Evolutionary conservation across 1,284 basidiomycete species (phyloP).

Genomic region (Ceratobasidium sp.): DNA sequence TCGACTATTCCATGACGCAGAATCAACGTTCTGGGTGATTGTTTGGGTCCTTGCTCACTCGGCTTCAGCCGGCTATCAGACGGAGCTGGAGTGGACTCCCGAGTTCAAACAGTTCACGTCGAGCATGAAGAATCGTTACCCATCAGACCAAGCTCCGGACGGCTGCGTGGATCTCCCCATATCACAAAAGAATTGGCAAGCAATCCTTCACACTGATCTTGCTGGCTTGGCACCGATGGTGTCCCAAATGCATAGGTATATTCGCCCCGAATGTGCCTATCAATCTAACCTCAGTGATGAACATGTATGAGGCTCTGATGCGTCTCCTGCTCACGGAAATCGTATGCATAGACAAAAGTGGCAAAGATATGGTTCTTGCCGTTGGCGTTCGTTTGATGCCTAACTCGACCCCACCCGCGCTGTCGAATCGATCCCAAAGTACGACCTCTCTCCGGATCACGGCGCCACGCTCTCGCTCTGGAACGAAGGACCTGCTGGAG

Average conservation of each 20-base stretch:
- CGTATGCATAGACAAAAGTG: neutral
- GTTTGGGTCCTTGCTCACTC: conserved; percentile 6
- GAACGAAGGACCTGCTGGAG: too few relatives aligned
- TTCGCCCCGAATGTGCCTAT: conserved; percentile 2
- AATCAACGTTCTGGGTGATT: conserved; percentile 23
- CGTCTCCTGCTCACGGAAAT: conserved; percentile 18
- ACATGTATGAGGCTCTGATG: conserved; percentile 23
- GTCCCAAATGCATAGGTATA: neutral
- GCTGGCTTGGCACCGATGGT: neutral
- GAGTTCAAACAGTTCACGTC: neutral
- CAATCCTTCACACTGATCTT: neutral
- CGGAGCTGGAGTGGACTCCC: neutral
- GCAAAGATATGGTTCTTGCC: neutral
- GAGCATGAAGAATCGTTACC: neutral
- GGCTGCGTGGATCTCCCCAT: neutral
- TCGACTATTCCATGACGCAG: conserved; percentile 24
- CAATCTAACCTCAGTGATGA: neutral
- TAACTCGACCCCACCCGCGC: too few relatives aligned
- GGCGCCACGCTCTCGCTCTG: too few relatives aligned
- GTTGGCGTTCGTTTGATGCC: neutral
- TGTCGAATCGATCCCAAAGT: too few relatives aligned
- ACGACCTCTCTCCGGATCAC: too few relatives aligned
- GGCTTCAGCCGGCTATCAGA: neutral
- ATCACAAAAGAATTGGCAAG: neutral
- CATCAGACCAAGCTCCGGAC: neutral